Evolutionary conservation across 148 eudicot genomes (phyloP), one percentile per base, ranked within the genome.

Genomic region (Chenopodium berlandieri): DNA sequence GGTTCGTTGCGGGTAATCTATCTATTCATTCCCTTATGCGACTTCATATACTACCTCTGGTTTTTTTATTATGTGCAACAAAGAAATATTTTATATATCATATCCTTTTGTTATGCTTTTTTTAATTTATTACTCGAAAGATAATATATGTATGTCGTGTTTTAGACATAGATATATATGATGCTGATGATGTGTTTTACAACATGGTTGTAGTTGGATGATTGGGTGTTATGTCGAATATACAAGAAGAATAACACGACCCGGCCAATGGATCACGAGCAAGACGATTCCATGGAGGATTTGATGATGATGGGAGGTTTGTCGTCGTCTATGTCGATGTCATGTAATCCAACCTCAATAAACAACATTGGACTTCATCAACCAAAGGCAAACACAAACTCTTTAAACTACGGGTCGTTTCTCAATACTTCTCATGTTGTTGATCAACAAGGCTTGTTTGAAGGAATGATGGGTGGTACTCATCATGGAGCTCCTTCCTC

Each of bases 161-260:
- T 25, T 76, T 16, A 34, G 14, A 48, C 13, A 19, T 17, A 19
- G 9, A 13, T 27, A 27, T 27, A 13, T 27, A 27, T 27, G 27
- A 27, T 58, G 3, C 23, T 75, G n/a, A 4, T 65, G 8, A 3
- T 80, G 3, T 65, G 70, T 65, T 9, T 23, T 9, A 64, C 40
- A 14, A 64, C 48, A 19, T 73, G 32, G 56, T 79, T 78, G 48
- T 78, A 94, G 98, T 89, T 94, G 81, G 98, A 94, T 79, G 98
- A 94, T 88, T 94, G 98, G 98, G 98, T 94, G 63, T 52, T 94
- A 46, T 93, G 97, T 79, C 92, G 98, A 79, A 94, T 94, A 78
- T 93, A 94, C 91, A 94, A 91, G 92, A 93, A 91, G 87, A 91
- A 81, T 85, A 91, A 83, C 70, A 80, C 90, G 1, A 85, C 79